phyloP scores from a whole-genome alignment of 176 grass and related monocot genomes.

The Luzula sylvatica region DNA sequence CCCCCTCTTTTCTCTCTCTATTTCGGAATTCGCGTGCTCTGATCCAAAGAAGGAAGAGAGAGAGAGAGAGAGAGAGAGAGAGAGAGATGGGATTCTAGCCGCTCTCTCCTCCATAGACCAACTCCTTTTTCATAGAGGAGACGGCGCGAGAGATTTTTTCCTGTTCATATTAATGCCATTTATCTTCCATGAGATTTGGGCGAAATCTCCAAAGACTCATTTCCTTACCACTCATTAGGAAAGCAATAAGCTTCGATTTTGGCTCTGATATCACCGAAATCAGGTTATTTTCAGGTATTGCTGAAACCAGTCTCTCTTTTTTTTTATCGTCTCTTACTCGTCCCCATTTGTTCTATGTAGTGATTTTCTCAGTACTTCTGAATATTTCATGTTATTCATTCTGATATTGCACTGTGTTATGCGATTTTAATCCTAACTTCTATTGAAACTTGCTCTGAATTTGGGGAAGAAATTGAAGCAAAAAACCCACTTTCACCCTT shows the following conservation, averaged over 20 bases:
- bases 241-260: background rate
- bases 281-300: slow-evolving; percentile 6
- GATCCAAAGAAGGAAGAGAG: slow-evolving; percentile 9
- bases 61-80: background rate
- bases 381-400: too few species aligned
- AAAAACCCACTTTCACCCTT: background rate
- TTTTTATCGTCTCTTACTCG: background rate
- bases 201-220: background rate
- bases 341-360: too few species aligned
- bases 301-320: background rate
- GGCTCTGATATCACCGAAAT: background rate
- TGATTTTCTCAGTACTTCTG: too few species aligned
- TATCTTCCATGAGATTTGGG: background rate
- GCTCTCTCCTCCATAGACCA: background rate
- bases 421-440: too few species aligned
- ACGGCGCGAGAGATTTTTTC: background rate
- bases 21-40: slow-evolving; percentile 8
- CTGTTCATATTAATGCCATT: slow-evolving; percentile 6
- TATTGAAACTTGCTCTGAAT: background rate
- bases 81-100: background rate
- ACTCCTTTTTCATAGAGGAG: background rate
- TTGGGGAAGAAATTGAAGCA: background rate
- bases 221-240: background rate
- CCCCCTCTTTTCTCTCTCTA: slow-evolving; percentile 3
- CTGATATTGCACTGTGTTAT: too few species aligned